phyloP scores from a whole-genome alignment of 345 rosid genomes.

The Triadica sebifera region DNA sequence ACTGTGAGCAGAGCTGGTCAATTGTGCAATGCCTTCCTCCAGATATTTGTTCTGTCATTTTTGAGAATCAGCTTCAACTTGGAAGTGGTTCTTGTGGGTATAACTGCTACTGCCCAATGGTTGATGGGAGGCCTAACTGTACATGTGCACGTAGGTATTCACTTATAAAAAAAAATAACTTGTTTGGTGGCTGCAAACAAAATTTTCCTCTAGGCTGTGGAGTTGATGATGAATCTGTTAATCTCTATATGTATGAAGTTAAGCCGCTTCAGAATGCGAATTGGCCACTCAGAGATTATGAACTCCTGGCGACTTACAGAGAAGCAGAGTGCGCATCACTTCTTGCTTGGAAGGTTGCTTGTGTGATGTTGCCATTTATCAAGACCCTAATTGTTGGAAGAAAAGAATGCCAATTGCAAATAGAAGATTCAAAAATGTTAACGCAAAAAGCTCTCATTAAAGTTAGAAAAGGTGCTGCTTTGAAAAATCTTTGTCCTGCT shows the following conservation, averaged over 20 bases:
- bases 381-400: neutral
- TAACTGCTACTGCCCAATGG: slow-evolving; percentile 25
- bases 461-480: slow-evolving; percentile 2
- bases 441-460: neutral
- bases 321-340: slow-evolving; percentile 24
- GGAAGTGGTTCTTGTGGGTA: slow-evolving; percentile 40
- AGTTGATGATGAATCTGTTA: slow-evolving; percentile 1
- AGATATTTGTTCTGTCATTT: slow-evolving; percentile 17
- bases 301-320: slow-evolving; percentile 16
- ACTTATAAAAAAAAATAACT: slow-evolving; percentile 7
- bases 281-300: slow-evolving; percentile 37
- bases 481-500: no score
- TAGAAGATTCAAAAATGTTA: neutral
- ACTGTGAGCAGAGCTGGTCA: slow-evolving; percentile 12
- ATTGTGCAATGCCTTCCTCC: slow-evolving; percentile 9
- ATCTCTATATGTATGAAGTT: slow-evolving; percentile 15
- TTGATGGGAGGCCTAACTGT: slow-evolving; percentile 16
- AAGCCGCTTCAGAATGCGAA: neutral
- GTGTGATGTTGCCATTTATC: slow-evolving; percentile 26
- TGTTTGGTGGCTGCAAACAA: slow-evolving; percentile 23
- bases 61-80: accelerated
- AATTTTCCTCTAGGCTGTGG: slow-evolving; percentile 22
- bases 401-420: slow-evolving; percentile 7
- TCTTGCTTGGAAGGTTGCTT: slow-evolving; percentile 36
- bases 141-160: slow-evolving; percentile 29